Conservation (phyloP, 805 yeast genomes). For the Brettanomyces custersianus region DNA sequence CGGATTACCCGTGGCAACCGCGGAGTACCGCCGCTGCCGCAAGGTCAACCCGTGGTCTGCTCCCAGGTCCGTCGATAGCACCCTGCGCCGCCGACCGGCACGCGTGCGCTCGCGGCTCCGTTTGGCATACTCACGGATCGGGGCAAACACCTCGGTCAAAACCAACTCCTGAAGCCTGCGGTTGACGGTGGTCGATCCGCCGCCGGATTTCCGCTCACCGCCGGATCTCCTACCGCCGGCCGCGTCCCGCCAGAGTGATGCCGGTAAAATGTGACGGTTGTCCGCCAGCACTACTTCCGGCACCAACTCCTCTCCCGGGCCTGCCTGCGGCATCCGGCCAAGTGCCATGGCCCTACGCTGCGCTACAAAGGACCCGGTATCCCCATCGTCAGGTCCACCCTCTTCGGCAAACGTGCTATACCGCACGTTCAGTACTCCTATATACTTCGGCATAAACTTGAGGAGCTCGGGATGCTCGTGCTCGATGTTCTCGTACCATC, state of each 20-base stretch:
- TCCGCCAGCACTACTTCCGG: constrained; percentile 91
- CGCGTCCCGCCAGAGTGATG: constrained; percentile 59
- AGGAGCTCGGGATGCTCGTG: constrained; percentile 64
- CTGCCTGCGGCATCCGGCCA: not conserved
- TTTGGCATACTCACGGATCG: constrained; percentile 28
- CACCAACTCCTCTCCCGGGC: constrained; percentile 14
- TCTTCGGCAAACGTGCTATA: constrained; percentile 35
- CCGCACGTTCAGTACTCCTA: constrained; percentile 89
- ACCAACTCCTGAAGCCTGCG: constrained; percentile 65
- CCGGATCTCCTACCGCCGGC: not conserved
- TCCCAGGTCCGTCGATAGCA: not conserved
- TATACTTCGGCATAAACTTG: constrained; percentile 85
- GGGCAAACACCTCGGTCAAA: constrained; percentile 63
- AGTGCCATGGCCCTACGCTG: constrained; percentile 1
- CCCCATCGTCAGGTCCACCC: not conserved
- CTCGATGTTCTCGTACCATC: constrained; percentile 88
- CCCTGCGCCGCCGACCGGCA: constrained; percentile 5
- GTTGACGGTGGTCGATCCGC: constrained; percentile 64
- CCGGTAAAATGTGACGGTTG: constrained; percentile 86
- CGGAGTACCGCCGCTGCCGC: constrained; percentile 19
- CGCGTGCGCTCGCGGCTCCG: not conserved
- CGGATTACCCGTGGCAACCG: constrained; percentile 14
- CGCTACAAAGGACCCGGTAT: not conserved
- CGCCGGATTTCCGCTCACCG: not conserved
- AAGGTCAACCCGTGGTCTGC: not conserved